These are phyloP conservation scores for Dryas octopetala DNA, from an alignment of 306 rosid species.

Conservation along the genomic window DNA sequence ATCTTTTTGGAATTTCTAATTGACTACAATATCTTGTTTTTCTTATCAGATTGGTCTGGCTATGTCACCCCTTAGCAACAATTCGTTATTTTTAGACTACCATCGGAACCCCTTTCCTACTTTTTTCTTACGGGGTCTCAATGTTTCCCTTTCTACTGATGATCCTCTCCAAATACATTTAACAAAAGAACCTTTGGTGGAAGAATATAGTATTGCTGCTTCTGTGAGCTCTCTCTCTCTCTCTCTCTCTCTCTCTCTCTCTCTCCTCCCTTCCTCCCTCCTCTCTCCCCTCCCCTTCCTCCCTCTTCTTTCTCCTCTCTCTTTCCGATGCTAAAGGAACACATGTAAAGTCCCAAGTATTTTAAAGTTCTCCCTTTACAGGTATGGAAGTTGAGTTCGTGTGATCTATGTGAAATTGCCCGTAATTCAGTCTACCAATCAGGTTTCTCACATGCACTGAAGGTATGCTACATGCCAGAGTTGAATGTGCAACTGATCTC, in stretches of 20 bases:
- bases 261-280: constrained; percentile 14
- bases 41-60: constrained; percentile 82
- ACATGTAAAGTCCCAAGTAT: constrained; percentile 10
- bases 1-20: constrained; percentile 19
- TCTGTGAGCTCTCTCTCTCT: constrained; percentile 62
- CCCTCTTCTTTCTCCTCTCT: constrained; percentile 19
- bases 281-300: constrained; percentile 23
- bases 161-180: constrained; percentile 99
- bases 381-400: constrained; percentile 98
- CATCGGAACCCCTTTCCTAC: constrained; percentile 92
- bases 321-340: not conserved
- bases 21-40: not conserved
- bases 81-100: constrained; percentile 91
- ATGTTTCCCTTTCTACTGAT: constrained; percentile 97
- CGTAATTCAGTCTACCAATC: constrained; percentile 96
- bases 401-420: constrained; percentile 95
- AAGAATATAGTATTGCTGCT: constrained; percentile 98
- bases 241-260: constrained; percentile 27
- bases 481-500: not conserved
- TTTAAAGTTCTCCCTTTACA: constrained; percentile 26
- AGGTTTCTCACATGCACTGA: constrained; percentile 92
- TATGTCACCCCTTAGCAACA: constrained; percentile 97
- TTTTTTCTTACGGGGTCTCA: constrained; percentile 90
- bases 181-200: constrained; percentile 96
- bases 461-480: constrained; percentile 42